Conservation (phyloP, 2,329 filamentous ascomycete genomes). For the Colletotrichum lentis region DNA sequence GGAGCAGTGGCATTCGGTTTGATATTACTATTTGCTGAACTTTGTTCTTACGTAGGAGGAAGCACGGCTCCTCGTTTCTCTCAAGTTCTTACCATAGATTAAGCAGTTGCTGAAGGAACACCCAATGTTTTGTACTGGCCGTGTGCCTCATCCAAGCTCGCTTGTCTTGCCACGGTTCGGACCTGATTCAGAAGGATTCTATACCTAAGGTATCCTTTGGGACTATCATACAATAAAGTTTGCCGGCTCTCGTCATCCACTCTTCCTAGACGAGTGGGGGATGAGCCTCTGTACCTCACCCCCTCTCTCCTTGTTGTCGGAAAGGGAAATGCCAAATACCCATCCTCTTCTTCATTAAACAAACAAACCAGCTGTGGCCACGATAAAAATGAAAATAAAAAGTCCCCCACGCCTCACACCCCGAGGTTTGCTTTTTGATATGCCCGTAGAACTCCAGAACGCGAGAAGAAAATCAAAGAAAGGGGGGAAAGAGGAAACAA, state of each 20-base stretch:
- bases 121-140: neutral
- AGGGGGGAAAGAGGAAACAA: too few species aligned
- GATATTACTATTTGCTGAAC: neutral
- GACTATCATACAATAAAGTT: conserved; percentile 24
- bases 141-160: too few species aligned
- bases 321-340: neutral
- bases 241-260: conserved; percentile 3
- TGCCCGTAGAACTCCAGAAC: conserved; percentile 36
- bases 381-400: conserved; percentile 1
- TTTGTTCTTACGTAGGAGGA: neutral
- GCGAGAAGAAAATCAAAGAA: neutral
- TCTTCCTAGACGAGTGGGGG: neutral
- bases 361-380: neutral
- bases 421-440: conserved; percentile 27
- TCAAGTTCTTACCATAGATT: neutral
- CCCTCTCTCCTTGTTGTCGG: neutral
- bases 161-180: neutral
- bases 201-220: conserved; percentile 17
- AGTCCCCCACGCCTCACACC: conserved; percentile 30
- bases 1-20: neutral
- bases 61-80: neutral
- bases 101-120: neutral
- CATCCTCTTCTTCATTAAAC: conserved; percentile 12
- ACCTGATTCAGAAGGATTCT: conserved; percentile 22
- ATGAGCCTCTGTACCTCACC: neutral